Evolutionary conservation across 495 filamentous ascomycete species (phyloP).

Genomic region (Penicillium maclennaniae): DNA sequence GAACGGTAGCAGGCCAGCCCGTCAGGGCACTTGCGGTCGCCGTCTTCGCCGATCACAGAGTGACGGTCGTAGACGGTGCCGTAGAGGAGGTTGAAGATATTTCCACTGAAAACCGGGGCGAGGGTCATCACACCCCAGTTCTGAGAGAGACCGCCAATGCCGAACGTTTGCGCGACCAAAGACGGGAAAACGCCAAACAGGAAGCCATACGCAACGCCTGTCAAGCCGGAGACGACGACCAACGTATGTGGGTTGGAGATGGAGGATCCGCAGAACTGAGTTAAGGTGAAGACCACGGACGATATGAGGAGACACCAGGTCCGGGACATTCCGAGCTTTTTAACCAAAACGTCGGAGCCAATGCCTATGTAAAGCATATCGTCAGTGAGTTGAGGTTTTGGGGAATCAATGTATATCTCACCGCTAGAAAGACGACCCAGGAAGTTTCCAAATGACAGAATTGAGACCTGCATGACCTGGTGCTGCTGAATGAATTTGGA

Average conservation of each 20-base stretch:
- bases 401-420: background rate
- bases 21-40: conserved; percentile 70
- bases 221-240: conserved; percentile 72
- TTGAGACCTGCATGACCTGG: conserved; percentile 90
- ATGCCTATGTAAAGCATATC: conserved; percentile 51
- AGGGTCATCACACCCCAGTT: conserved; percentile 97
- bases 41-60: conserved; percentile 60
- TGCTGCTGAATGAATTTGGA: conserved; percentile 73
- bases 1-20: conserved; percentile 76
- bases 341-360: conserved; percentile 85
- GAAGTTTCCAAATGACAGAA: conserved; percentile 83
- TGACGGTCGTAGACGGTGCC: conserved; percentile 73
- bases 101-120: conserved; percentile 76
- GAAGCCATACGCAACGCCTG: conserved; percentile 87
- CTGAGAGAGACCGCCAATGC: conserved; percentile 78
- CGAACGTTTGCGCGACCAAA: conserved; percentile 87
- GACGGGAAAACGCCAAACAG: conserved; percentile 94
- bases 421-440: conserved; percentile 59
- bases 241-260: conserved; percentile 78
- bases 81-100: conserved; percentile 90
- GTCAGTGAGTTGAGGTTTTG: background rate
- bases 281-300: conserved; percentile 70
- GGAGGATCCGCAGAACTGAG: conserved; percentile 74
- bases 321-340: conserved; percentile 70
- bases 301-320: conserved; percentile 86